Evolutionary conservation across 1,284 basidiomycete species (phyloP).

Genomic region (Pyrrhoderma lamaoense): DNA sequence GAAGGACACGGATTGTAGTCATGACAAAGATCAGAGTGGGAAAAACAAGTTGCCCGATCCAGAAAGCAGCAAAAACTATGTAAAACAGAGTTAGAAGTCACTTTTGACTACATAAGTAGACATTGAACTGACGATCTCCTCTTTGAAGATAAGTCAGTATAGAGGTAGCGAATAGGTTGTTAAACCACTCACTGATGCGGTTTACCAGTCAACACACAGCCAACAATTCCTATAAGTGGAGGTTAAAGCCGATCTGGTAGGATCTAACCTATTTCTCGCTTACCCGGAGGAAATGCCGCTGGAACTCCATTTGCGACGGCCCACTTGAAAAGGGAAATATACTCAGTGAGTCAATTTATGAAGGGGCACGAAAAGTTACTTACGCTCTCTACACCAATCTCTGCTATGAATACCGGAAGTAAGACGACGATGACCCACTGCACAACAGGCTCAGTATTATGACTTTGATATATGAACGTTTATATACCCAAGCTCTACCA

Average conservation of each 20-base stretch:
- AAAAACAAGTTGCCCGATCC: conserved; percentile 18
- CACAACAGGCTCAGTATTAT: neutral
- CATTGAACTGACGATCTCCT: conserved; percentile 9
- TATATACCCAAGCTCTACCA: conserved; percentile 5
- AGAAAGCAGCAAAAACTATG: conserved; percentile 16
- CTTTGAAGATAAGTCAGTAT: neutral
- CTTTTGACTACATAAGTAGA: neutral
- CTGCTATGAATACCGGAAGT: conserved; percentile 10
- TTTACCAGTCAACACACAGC: conserved; percentile 16
- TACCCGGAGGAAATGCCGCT: conserved; percentile 11
- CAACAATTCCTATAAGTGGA: conserved; percentile 3
- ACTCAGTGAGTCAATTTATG: neutral
- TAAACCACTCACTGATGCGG: conserved; percentile 2
- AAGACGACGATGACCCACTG: conserved; percentile 12
- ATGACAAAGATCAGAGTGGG: conserved; percentile 14
- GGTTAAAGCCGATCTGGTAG: neutral
- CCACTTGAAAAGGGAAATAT: conserved; percentile 4
- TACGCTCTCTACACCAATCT: conserved; percentile 14
- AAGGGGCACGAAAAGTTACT: neutral
- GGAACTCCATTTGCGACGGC: conserved; percentile 14
- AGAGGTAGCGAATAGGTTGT: neutral
- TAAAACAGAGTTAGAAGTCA: neutral
- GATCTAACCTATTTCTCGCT: neutral
- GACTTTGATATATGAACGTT: neutral
- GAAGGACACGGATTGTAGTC: conserved; percentile 10